phyloP scores from a whole-genome alignment of 371 early-diverging fungal species.

The Rhizopus microsporus region DNA sequence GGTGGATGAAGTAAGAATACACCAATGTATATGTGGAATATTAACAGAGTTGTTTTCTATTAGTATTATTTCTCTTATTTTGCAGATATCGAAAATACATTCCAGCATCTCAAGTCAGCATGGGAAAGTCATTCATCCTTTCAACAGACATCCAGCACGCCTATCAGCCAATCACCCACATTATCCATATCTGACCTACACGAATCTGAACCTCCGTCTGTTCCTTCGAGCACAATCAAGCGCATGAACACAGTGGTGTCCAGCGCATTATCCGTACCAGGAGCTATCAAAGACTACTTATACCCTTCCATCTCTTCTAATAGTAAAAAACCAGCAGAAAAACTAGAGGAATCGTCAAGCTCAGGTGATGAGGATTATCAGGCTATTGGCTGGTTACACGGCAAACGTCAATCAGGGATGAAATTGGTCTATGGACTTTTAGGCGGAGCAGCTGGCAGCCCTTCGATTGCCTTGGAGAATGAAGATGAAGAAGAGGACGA shows the following conservation, averaged over 20 bases:
- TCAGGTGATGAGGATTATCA: conserved; percentile 45
- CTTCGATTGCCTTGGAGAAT: conserved; percentile 30
- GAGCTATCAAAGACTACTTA: conserved; percentile 33
- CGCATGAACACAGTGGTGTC: conserved; percentile 28
- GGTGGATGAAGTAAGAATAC: conserved; percentile 61
- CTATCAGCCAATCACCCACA: conserved; percentile 31
- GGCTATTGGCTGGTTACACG: conserved; percentile 40
- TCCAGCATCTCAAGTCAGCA: conserved; percentile 29
- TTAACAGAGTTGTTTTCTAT: not conserved
- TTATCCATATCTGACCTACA: conserved; percentile 43
- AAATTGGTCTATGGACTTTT: conserved; percentile 45
- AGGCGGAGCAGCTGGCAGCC: conserved; percentile 27
- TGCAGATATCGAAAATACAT: conserved; percentile 48
- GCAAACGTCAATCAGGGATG: conserved; percentile 45
- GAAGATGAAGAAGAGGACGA: conserved; percentile 23
- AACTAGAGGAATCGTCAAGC: conserved; percentile 29
- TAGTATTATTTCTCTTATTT: conserved; percentile 78
- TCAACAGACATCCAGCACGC: not conserved
- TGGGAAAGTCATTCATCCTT: conserved; percentile 25
- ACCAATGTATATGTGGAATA: not conserved
- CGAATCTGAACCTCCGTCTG: conserved; percentile 32
- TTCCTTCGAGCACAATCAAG: conserved; percentile 1
- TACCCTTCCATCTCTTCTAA: conserved; percentile 22
- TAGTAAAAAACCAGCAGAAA: conserved; percentile 9
- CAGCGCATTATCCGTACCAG: conserved; percentile 38